A percentile compares a stretch with the other conserved stretches of the same genome.
Evolutionary conservation across 257 asterid genomes (phyloP).

Genomic region (Echium plantagineum): DNA sequence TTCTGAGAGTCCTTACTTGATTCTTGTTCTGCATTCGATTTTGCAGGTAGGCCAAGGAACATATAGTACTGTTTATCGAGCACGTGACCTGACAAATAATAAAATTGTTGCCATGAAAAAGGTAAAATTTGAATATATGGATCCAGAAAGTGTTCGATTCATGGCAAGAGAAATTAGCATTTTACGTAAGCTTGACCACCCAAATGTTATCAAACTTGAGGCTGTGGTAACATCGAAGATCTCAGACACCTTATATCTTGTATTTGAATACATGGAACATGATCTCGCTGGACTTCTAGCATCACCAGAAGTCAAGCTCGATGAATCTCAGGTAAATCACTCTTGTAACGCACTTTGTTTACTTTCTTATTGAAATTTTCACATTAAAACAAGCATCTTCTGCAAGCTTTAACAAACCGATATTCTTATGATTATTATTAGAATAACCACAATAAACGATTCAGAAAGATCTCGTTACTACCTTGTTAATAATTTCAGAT

Average conservation of each 20-base stretch:
- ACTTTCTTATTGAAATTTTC: too few relatives aligned
- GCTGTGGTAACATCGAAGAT: constrained; percentile 4
- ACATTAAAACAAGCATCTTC: too few relatives aligned
- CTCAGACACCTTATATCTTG: constrained; percentile 4
- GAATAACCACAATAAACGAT: too few relatives aligned
- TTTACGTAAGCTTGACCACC: constrained; percentile 4
- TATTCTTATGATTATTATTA: too few relatives aligned
- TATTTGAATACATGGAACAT: constrained; percentile 9
- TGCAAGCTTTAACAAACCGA: too few relatives aligned
- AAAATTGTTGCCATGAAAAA: constrained; percentile 9
- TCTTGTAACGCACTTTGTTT: too few relatives aligned
- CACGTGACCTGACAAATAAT: constrained; percentile 2
- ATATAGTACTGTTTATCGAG: constrained; percentile 8
- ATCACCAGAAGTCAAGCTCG: not conserved
- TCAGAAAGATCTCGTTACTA: too few relatives aligned
- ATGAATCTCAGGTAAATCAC: not conserved
- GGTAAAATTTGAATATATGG: constrained; percentile 1
- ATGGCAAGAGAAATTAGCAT: constrained; percentile 9
- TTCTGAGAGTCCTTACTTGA: not conserved
- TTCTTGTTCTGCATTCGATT: not conserved
- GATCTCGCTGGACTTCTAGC: constrained; percentile 6
- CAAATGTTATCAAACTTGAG: constrained; percentile 7
- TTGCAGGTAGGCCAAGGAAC: constrained; percentile 8
- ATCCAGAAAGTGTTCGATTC: constrained; percentile 6
- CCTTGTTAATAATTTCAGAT: too few relatives aligned